Percentiles rank a stretch among this genome's conserved stretches.
Evolutionary conservation across 1,284 basidiomycete species (phyloP).

Genomic region (Cystobasidium sp.): DNA sequence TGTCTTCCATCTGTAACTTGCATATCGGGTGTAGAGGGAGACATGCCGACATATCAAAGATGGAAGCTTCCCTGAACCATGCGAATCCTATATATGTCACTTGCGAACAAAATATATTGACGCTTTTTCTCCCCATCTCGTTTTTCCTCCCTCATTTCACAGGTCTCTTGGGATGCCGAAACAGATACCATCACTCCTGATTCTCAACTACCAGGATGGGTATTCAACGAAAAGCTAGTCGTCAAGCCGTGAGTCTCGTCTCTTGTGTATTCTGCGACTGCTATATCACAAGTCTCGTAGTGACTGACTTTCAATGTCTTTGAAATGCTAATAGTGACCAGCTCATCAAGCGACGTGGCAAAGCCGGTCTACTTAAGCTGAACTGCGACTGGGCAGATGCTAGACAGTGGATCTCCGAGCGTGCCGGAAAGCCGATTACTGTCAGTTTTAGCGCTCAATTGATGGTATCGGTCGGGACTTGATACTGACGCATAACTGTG

Average conservation of each 20-base stretch:
- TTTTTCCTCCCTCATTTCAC: constrained; percentile 62
- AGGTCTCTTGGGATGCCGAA: constrained; percentile 79
- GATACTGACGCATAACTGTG: not conserved
- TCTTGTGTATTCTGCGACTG: not conserved
- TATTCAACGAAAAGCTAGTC: constrained; percentile 65
- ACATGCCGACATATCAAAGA: too few relatives aligned
- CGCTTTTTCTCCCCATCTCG: constrained; percentile 50
- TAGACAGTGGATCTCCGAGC: constrained; percentile 76
- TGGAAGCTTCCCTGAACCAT: too few relatives aligned
- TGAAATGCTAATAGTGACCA: constrained; percentile 66
- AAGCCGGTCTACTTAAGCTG: constrained; percentile 90
- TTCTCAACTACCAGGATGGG: constrained; percentile 77
- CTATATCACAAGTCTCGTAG: not conserved
- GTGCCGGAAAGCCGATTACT: constrained; percentile 92
- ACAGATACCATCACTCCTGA: constrained; percentile 81
- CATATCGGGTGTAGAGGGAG: too few relatives aligned
- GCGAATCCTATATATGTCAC: too few relatives aligned
- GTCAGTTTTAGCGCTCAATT: constrained; percentile 58
- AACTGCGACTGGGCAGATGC: constrained; percentile 87
- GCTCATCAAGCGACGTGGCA: constrained; percentile 98
- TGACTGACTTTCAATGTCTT: not conserved
- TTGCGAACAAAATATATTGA: too few relatives aligned
- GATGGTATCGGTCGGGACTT: not conserved
- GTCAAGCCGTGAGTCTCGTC: constrained; percentile 50
- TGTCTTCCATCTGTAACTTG: too few relatives aligned